A percentile compares a stretch with the other conserved stretches of the same genome.
These are phyloP conservation scores for Gaeumannomyces sp. DNA, from an alignment of 2,329 filamentous ascomycete genomes.

Conservation along the genomic window DNA sequence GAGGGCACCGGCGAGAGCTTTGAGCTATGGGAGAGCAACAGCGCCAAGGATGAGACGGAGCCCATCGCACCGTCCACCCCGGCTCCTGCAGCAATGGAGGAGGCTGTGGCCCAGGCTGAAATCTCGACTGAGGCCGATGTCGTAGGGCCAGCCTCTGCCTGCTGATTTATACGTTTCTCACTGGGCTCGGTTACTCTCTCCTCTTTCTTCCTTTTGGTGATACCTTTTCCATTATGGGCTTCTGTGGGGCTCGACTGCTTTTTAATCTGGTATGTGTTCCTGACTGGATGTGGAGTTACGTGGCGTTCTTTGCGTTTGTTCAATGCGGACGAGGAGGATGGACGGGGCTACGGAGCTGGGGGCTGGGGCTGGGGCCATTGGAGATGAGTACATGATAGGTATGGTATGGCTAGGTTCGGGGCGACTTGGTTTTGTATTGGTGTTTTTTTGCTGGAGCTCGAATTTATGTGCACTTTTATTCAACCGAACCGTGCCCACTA, in stretches of 20 bases:
- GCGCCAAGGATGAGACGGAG: slow-evolving; percentile 52
- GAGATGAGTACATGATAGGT: not conserved
- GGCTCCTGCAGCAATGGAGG: not conserved
- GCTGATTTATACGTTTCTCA: not conserved
- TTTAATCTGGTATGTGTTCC: not conserved
- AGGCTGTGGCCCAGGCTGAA: not conserved
- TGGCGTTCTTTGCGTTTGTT: not conserved
- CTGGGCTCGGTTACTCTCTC: not conserved
- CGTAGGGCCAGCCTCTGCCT: not conserved
- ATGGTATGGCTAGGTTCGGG: not conserved
- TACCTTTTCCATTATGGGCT: not conserved
- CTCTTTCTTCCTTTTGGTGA: not conserved
- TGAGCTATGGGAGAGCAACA: slow-evolving; percentile 66
- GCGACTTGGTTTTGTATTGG: not conserved
- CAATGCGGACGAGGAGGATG: not conserved
- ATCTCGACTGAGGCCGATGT: not conserved
- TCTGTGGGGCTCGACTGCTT: not conserved
- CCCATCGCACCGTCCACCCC: slow-evolving; percentile 11
- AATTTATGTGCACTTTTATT: not conserved
- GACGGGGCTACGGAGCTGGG: not conserved
- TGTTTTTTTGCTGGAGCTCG: not conserved
- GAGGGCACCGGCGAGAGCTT: slow-evolving; percentile 56
- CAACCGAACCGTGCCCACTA: not conserved
- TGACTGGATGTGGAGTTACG: not conserved
- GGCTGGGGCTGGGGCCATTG: too few species aligned